Evolutionary conservation across 83 land plant genomes (phyloP).

Genomic region (Thuja plicata): DNA sequence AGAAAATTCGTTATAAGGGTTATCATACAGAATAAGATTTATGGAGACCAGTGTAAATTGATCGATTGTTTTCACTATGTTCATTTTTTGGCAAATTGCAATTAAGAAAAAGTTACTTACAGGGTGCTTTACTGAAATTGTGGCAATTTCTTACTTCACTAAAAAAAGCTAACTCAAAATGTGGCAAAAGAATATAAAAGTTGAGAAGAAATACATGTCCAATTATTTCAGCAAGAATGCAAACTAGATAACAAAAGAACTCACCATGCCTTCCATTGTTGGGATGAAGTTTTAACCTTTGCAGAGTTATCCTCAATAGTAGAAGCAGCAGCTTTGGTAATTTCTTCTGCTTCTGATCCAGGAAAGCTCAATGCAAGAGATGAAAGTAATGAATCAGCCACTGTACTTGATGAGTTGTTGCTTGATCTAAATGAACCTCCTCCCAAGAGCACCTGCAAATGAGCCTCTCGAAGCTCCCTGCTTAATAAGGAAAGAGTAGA

Average conservation of each 20-base stretch:
- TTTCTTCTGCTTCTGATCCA: slow-evolving; percentile 63
- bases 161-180: not conserved
- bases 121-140: not conserved
- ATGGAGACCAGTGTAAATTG: not conserved
- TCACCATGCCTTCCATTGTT: slow-evolving; percentile 50
- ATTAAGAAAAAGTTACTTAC: not conserved
- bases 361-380: slow-evolving; percentile 72
- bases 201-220: not conserved
- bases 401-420: slow-evolving; percentile 24
- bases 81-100: not conserved
- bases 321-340: slow-evolving; percentile 48
- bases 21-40: not conserved
- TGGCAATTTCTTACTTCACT: not conserved
- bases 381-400: slow-evolving; percentile 69
- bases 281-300: slow-evolving; percentile 27
- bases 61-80: not conserved
- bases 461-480: slow-evolving; percentile 84
- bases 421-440: slow-evolving; percentile 48
- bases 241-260: slow-evolving; percentile 3
- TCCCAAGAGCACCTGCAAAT: slow-evolving; percentile 81
- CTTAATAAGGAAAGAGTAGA: slow-evolving; percentile 78
- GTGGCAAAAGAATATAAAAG: not conserved
- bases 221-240: not conserved
- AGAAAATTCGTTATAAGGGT: too few relatives aligned
- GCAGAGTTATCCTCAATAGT: slow-evolving; percentile 35